A percentile compares a stretch with the other conserved stretches of the same genome.
Conservation (phyloP, 768 basidiomycete species). For the Termitomyces sp. region DNA sequence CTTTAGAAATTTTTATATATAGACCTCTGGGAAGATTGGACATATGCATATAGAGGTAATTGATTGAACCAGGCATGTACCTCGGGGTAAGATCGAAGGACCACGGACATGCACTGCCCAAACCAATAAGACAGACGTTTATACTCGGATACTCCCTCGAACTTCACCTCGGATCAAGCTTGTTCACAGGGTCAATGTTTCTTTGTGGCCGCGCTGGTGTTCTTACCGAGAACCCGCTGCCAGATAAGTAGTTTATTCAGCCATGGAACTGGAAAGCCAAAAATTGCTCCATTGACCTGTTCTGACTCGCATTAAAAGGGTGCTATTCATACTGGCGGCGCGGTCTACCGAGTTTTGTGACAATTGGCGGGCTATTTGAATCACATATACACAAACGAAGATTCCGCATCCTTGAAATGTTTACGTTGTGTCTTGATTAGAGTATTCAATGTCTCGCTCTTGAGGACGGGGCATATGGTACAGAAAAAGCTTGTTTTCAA, state of each 20-base stretch:
- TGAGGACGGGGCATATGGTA: neutral
- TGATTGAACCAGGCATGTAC: neutral
- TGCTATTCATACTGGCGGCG: neutral
- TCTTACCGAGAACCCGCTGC: neutral
- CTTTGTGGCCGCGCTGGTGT: neutral
- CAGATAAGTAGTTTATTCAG: neutral
- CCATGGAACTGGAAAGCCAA: neutral
- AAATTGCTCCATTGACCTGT: neutral
- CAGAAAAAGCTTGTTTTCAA: neutral
- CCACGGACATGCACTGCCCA: neutral
- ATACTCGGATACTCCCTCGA: neutral
- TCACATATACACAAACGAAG: neutral
- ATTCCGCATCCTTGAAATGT: neutral
- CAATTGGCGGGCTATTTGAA: neutral
- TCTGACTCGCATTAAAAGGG: neutral
- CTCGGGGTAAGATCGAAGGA: constrained; percentile 3
- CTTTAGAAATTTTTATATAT: neutral
- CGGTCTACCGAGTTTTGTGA: constrained; percentile 5
- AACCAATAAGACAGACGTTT: neutral
- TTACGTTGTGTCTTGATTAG: neutral
- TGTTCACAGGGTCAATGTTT: neutral
- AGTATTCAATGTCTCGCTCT: neutral
- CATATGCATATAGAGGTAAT: neutral
- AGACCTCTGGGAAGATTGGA: neutral
- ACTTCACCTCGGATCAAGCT: constrained; percentile 4